Conservation (phyloP, 2,329 filamentous ascomycete genomes). For the Hypoxylon rubiginosum region DNA sequence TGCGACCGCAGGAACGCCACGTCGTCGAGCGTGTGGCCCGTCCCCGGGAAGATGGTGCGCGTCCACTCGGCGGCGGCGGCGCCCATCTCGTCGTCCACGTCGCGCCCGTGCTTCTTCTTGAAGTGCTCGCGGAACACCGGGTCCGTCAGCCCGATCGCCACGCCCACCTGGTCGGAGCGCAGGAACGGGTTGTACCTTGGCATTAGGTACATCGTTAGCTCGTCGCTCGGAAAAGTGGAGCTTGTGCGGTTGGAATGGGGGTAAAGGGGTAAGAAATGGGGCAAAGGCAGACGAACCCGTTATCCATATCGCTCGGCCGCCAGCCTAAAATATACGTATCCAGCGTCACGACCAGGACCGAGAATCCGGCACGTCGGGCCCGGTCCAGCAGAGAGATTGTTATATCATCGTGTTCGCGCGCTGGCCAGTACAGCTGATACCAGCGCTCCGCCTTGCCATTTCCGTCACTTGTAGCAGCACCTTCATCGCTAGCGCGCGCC, state of each 20-base stretch:
- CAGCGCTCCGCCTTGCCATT: conserved; percentile 33
- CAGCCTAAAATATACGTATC: conserved; percentile 50
- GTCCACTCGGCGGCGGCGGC: conserved; percentile 47
- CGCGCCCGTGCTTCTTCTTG: conserved; percentile 39
- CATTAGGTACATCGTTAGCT: not conserved
- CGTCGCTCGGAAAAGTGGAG: not conserved
- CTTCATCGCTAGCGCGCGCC: conserved; percentile 44
- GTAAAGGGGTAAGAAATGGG: conserved; percentile 1
- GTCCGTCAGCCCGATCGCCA: conserved; percentile 48
- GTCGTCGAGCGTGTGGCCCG: conserved; percentile 47
- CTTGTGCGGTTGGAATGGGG: too few relatives aligned
- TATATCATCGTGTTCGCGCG: conserved; percentile 43
- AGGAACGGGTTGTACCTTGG: conserved; percentile 48
- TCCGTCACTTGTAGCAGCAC: not conserved
- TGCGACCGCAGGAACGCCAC: conserved; percentile 44
- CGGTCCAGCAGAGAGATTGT: conserved; percentile 44
- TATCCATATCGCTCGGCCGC: conserved; percentile 47
- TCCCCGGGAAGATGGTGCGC: conserved; percentile 46
- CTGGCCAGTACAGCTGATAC: conserved; percentile 51
- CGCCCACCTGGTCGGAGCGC: conserved; percentile 47
- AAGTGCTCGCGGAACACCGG: conserved; percentile 47
- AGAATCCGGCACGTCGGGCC: conserved; percentile 42
- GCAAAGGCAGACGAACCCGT: conserved; percentile 26
- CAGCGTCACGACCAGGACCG: conserved; percentile 46
- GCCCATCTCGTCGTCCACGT: conserved; percentile 42